These are phyloP conservation scores for Leccinum insigne DNA, from an alignment of 1,284 basidiomycete species.

Conservation along the genomic window DNA sequence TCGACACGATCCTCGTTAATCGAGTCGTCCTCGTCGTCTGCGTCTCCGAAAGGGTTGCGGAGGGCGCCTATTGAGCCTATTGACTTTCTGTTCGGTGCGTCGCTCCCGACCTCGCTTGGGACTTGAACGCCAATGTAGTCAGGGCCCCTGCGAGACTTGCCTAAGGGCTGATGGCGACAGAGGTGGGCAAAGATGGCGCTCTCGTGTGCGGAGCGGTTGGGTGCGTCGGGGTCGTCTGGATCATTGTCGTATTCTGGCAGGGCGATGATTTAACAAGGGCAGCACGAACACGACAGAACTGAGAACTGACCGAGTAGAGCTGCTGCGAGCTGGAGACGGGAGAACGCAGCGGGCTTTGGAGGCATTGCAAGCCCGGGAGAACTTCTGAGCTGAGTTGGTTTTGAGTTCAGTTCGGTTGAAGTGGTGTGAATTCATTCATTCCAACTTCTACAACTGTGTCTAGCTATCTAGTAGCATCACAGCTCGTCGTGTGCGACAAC, in stretches of 20 bases:
- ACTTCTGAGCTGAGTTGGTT: not conserved
- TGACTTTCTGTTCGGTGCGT: conserved; percentile 45
- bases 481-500: conserved; percentile 48
- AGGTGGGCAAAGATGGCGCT: conserved; percentile 81
- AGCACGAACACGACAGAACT: conserved; percentile 1
- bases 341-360: conserved; percentile 58
- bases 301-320: conserved; percentile 65
- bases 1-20: conserved; percentile 54
- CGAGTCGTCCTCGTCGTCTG: conserved; percentile 47
- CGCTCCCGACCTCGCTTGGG: conserved; percentile 60
- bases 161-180: conserved; percentile 42
- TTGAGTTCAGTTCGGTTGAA: not conserved
- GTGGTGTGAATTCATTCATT: conserved; percentile 4
- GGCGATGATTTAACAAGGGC: not conserved
- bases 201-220: conserved; percentile 68
- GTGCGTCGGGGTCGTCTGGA: conserved; percentile 56
- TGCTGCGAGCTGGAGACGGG: conserved; percentile 77
- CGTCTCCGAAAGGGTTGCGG: conserved; percentile 65
- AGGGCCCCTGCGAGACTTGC: conserved; percentile 46
- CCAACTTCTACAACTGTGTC: no score
- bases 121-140: conserved; percentile 70
- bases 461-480: conserved; percentile 22
- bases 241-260: conserved; percentile 82
- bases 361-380: conserved; percentile 14
- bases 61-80: conserved; percentile 60